phyloP scores from a whole-genome alignment of 2,329 filamentous ascomycete species.

The Beauveria asiatica region DNA sequence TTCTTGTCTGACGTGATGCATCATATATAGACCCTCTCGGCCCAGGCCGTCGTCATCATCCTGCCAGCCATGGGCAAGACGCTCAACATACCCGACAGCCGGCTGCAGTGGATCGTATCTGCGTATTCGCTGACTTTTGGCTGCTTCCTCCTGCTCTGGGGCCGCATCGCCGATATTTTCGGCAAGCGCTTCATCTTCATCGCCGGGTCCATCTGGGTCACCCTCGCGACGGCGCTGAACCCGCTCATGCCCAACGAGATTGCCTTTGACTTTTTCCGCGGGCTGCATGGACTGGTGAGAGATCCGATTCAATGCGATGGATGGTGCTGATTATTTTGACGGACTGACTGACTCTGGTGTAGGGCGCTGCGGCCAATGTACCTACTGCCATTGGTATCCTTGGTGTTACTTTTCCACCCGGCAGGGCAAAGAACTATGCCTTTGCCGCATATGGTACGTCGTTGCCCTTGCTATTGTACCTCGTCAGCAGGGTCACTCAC shows the following conservation, averaged over 20 bases:
- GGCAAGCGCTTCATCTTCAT: constrained; percentile 59
- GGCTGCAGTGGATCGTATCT: constrained; percentile 59
- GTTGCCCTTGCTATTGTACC: not conserved
- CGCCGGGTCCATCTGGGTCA: constrained; percentile 54
- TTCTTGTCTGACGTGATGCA: constrained; percentile 2
- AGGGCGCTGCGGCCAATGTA: constrained; percentile 60
- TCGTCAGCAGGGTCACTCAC: not conserved
- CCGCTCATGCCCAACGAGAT: constrained; percentile 61
- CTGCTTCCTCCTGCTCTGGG: constrained; percentile 60
- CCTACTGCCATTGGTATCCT: constrained; percentile 64
- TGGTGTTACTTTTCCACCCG: constrained; percentile 57
- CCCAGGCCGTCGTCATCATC: constrained; percentile 53
- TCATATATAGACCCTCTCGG: constrained; percentile 42
- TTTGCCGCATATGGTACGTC: constrained; percentile 52
- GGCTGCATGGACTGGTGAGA: constrained; percentile 50
- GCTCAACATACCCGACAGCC: constrained; percentile 46
- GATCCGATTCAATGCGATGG: too few species aligned
- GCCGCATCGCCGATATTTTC: constrained; percentile 57
- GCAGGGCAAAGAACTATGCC: constrained; percentile 62
- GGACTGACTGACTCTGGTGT: not conserved
- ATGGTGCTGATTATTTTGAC: not conserved
- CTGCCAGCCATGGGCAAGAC: constrained; percentile 52
- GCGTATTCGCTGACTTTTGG: constrained; percentile 58
- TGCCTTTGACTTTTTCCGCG: constrained; percentile 57
- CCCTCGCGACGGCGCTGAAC: constrained; percentile 47